phyloP scores from a whole-genome alignment of 1,284 basidiomycete genomes.

The Kalmanozyma brasiliensis region DNA sequence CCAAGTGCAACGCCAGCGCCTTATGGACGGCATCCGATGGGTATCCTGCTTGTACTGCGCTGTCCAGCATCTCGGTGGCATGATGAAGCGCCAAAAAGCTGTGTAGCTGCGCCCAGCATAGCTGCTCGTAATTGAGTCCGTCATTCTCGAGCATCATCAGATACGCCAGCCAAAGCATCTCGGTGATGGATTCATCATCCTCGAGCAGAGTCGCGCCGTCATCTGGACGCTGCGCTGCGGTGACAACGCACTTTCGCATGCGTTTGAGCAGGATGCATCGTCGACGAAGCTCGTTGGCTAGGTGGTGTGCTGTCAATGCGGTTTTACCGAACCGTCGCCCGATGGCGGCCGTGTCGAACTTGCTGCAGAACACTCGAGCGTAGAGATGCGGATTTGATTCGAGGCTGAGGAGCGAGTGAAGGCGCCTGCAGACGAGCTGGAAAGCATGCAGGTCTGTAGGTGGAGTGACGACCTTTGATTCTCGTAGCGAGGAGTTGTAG shows the following conservation, averaged over 20 bases:
- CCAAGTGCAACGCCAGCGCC: constrained; percentile 70
- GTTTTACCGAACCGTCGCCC: constrained; percentile 47
- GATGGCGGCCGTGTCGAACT: constrained; percentile 61
- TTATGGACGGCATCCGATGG: constrained; percentile 68
- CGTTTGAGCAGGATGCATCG: constrained; percentile 55
- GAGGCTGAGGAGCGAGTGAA: constrained; percentile 48
- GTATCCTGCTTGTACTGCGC: constrained; percentile 67
- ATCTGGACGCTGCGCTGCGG: not conserved
- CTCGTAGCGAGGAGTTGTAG: constrained; percentile 26
- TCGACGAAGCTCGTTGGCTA: constrained; percentile 51
- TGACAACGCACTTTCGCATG: constrained; percentile 40
- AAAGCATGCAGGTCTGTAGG: constrained; percentile 51
- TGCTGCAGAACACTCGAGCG: constrained; percentile 55
- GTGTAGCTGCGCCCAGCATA: constrained; percentile 53
- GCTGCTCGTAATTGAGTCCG: constrained; percentile 52
- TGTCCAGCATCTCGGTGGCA: constrained; percentile 67
- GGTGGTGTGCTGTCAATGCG: constrained; percentile 37
- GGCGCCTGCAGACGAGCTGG: constrained; percentile 46
- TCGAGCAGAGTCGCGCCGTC: constrained; percentile 5
- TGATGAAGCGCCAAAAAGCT: constrained; percentile 56
- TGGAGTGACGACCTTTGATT: constrained; percentile 39
- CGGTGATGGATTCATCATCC: constrained; percentile 32
- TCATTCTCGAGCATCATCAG: constrained; percentile 63
- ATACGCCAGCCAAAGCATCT: constrained; percentile 62
- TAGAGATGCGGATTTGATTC: constrained; percentile 57